phyloP scores from a whole-genome alignment of 2,329 filamentous ascomycete species.

The Aspergillus sp. region DNA sequence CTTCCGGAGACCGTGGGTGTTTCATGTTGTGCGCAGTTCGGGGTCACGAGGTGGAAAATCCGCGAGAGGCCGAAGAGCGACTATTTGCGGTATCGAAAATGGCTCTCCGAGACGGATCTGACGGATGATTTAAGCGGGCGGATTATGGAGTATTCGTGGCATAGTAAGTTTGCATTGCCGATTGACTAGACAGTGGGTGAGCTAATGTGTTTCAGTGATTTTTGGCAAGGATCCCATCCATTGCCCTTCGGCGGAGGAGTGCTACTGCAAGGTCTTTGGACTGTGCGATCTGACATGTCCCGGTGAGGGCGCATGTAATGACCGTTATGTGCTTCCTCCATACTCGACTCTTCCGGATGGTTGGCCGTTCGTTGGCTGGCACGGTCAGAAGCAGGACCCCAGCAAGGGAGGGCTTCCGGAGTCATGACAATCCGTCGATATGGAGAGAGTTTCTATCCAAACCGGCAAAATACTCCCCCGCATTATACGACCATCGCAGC shows the following conservation, averaged over 20 bases:
- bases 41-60: slow-evolving; percentile 54
- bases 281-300: slow-evolving; percentile 56
- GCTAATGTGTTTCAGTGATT: slow-evolving; percentile 51
- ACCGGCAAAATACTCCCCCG: not conserved
- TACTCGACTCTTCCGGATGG: slow-evolving; percentile 63
- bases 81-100: slow-evolving; percentile 54
- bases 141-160: slow-evolving; percentile 64
- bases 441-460: not conserved
- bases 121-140: slow-evolving; percentile 56
- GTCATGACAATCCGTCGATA: slow-evolving; percentile 21
- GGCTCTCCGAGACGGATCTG: slow-evolving; percentile 54
- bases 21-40: slow-evolving; percentile 62
- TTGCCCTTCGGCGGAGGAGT: slow-evolving; percentile 64
- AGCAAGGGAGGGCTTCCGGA: slow-evolving; percentile 36
- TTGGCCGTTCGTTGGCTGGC: slow-evolving; percentile 65
- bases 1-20: slow-evolving; percentile 53
- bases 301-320: slow-evolving; percentile 54
- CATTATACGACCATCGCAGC: not conserved
- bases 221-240: slow-evolving; percentile 63
- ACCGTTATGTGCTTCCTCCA: slow-evolving; percentile 63
- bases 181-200: not conserved
- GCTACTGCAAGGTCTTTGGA: slow-evolving; percentile 71
- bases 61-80: slow-evolving; percentile 51
- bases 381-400: slow-evolving; percentile 42
- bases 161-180: slow-evolving; percentile 52